These are phyloP conservation scores for Rhynchospora tenuis DNA, from an alignment of 176 grass and related monocot species.

Conservation along the genomic window DNA sequence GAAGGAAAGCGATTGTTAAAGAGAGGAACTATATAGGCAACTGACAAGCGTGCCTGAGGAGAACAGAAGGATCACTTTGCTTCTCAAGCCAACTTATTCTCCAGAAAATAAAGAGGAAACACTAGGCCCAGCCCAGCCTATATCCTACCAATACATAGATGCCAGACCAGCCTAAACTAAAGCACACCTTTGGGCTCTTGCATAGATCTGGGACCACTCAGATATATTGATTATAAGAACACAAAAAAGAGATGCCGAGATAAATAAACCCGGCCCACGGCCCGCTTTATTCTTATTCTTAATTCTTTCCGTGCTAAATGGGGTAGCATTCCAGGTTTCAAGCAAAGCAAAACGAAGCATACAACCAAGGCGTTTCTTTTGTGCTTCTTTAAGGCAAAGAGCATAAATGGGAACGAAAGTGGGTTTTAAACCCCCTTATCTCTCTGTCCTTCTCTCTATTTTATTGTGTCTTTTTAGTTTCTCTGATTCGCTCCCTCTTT, in stretches of 20 bases:
- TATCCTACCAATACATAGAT: conserved; percentile 4
- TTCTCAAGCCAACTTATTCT: conserved; percentile 25
- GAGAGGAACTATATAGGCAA: background rate
- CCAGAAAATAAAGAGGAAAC: conserved; percentile 8
- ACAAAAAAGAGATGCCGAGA: background rate
- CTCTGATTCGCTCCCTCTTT: background rate
- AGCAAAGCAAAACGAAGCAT: conserved; percentile 16
- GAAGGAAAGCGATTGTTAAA: background rate
- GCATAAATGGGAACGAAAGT: conserved; percentile 40
- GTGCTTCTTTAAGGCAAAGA: conserved; percentile 43
- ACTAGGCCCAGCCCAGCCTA: conserved; percentile 16
- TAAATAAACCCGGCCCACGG: conserved; percentile 22
- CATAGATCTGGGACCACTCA: conserved; percentile 18
- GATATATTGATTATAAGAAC: background rate
- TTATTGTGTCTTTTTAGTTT: conserved; percentile 3
- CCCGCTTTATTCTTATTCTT: conserved; percentile 14
- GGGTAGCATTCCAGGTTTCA: conserved; percentile 13
- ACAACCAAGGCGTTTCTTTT: conserved; percentile 6
- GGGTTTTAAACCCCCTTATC: background rate
- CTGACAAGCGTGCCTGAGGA: conserved; percentile 24
- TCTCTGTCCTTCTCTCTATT: background rate
- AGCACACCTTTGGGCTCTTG: background rate
- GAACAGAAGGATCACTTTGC: conserved; percentile 16
- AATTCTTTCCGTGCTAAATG: conserved; percentile 18
- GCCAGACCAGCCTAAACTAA: conserved; percentile 13